A percentile compares a stretch with the other conserved stretches of the same genome.
Evolutionary conservation across 2,329 filamentous ascomycete genomes (phyloP).

Genomic region (Fusarium buharicum): DNA sequence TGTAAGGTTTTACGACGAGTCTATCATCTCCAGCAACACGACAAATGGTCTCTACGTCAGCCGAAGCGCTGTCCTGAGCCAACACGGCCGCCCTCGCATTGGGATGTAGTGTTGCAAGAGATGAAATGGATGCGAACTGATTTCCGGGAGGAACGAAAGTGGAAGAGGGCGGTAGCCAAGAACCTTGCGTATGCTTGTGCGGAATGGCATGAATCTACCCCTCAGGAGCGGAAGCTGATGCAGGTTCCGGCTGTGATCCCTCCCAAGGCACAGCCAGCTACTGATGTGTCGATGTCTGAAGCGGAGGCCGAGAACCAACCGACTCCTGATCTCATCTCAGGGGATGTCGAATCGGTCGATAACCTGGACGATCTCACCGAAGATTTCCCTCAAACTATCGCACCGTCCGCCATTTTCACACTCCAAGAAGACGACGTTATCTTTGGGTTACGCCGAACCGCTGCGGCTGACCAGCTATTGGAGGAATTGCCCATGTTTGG

Average conservation of each 20-base stretch:
- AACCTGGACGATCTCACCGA: slow-evolving; percentile 54
- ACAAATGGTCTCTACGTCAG: slow-evolving; percentile 93
- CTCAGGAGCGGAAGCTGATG: slow-evolving; percentile 71
- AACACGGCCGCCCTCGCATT: slow-evolving; percentile 78
- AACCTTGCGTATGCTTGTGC: slow-evolving; percentile 85
- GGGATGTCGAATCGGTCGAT: slow-evolving; percentile 67
- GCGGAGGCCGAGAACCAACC: slow-evolving; percentile 58
- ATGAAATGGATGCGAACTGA: slow-evolving; percentile 99
- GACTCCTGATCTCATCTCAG: slow-evolving; percentile 74
- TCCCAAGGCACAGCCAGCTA: slow-evolving; percentile 49
- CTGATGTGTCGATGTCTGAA: slow-evolving; percentile 52
- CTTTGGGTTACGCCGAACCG: slow-evolving; percentile 79
- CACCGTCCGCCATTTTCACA: slow-evolving; percentile 84
- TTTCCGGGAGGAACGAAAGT: slow-evolving; percentile 92
- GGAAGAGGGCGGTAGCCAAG: slow-evolving; percentile 85
- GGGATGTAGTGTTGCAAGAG: slow-evolving; percentile 87
- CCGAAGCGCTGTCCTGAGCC: slow-evolving; percentile 87
- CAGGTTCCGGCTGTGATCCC: slow-evolving; percentile 71
- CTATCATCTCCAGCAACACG: slow-evolving; percentile 88
- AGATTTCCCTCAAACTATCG: slow-evolving; percentile 60
- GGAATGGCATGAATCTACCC: slow-evolving; percentile 76
- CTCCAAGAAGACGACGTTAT: slow-evolving; percentile 84
- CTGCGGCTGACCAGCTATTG: slow-evolving; percentile 79
- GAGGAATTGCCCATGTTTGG: slow-evolving; percentile 85
- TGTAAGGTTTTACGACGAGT: slow-evolving; percentile 87